Evolutionary conservation across 2,329 filamentous ascomycete genomes (phyloP), one percentile per base, ranked within the genome.

Genomic region (Penicillium oxalicum): DNA sequence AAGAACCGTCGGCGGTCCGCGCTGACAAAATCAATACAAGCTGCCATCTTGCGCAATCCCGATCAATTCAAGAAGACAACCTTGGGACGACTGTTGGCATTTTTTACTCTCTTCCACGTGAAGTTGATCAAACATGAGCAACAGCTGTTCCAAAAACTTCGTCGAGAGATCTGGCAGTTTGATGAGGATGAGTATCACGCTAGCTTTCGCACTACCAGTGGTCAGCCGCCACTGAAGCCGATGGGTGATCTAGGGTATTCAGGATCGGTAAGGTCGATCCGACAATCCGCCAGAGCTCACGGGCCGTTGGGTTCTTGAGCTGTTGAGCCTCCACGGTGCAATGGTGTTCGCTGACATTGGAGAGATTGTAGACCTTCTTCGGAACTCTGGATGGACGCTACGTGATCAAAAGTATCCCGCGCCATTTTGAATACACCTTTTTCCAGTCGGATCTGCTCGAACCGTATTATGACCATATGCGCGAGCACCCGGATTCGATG

Each of bases 161-260:
- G 81, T 6, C 68, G 69, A 5, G 67, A 77, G 5, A 65, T 70
- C 13, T 83, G 81, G 79, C 50, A 70, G 4, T 74, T 82, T 32
- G 66, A 75, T 25, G 76, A 81, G 49, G 70, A 76, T 9, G 76
- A 76, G 24, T 84, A 83, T 53, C 69, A 65, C 9, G 71, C 72
- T 27, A 80, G 75, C 53, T 83, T 84, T 57, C 68, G 70, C 4
- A 66, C 62, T 29, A 65, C 69, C 56, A 68, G 63, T 47, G 69
- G 69, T 53, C 66, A 62, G 38, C 65, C 64, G 47, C 65, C 71
- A 0, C 68, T 88, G 29, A 67, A 76, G 2, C 66, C 82, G 1
- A 77, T 85, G 51, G 84, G 83, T 1, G 83, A 88, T 60, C 74
- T 89, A 67, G 86, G 86, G 2, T 87, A 86, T 62, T 87, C 83